Evolutionary conservation across 2,329 filamentous ascomycete species (phyloP).

Genomic region (Massarina eburnea): DNA sequence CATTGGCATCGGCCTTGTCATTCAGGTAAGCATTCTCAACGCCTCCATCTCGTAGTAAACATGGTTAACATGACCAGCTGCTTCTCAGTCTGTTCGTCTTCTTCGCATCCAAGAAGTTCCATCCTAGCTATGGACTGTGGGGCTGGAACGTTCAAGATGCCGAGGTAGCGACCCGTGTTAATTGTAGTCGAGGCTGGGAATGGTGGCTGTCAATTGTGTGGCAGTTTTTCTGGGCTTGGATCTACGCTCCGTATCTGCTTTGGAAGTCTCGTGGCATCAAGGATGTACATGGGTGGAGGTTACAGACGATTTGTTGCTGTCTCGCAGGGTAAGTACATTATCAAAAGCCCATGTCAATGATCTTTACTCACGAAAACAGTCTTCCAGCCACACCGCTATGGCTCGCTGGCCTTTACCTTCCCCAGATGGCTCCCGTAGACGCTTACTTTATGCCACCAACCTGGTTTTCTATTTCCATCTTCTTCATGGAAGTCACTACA

Average conservation of each 20-base stretch:
- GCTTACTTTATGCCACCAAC: constrained; percentile 25
- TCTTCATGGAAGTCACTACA: constrained; percentile 33
- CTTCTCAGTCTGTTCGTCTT: constrained; percentile 32
- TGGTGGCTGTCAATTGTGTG: constrained; percentile 41
- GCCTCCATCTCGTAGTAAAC: not conserved
- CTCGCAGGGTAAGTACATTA: constrained; percentile 28
- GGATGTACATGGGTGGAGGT: constrained; percentile 37
- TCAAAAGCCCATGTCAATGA: not conserved
- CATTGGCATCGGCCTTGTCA: constrained; percentile 29
- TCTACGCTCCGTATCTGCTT: constrained; percentile 38
- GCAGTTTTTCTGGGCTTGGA: constrained; percentile 42
- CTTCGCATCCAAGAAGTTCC: constrained; percentile 37
- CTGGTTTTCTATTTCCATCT: constrained; percentile 38
- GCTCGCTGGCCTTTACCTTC: constrained; percentile 36
- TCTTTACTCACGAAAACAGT: constrained; percentile 15
- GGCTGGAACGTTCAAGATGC: constrained; percentile 31
- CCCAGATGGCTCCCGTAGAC: constrained; percentile 29
- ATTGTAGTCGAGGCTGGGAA: constrained; percentile 39
- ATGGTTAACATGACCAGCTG: constrained; percentile 12
- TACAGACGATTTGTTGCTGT: constrained; percentile 38
- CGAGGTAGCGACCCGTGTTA: constrained; percentile 20
- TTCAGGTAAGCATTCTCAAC: constrained; percentile 22
- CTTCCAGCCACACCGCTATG: constrained; percentile 38
- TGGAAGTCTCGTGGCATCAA: constrained; percentile 37
- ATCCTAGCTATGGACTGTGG: constrained; percentile 33